Percentiles rank a stretch among this genome's conserved stretches.
Evolutionary conservation across 495 filamentous ascomycete genomes (phyloP).

Genomic region (Xylaria longipes): DNA sequence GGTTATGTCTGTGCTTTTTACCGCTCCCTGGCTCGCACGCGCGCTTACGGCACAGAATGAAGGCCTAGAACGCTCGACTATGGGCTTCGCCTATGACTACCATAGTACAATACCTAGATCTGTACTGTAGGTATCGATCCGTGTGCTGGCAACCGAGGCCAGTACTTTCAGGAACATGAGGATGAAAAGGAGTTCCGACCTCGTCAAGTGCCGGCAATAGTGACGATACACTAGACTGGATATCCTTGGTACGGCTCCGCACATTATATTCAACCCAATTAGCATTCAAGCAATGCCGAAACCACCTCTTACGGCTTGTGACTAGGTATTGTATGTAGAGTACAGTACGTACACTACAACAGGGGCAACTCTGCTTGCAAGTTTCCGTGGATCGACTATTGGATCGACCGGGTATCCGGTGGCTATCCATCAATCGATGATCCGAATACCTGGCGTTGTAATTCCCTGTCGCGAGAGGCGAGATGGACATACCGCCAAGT

Average conservation of each 20-base stretch:
- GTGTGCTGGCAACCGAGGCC: not conserved
- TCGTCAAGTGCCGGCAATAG: not conserved
- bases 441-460: constrained; percentile 9
- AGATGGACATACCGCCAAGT: constrained; percentile 11
- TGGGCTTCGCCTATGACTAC: not conserved
- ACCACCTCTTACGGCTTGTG: not conserved
- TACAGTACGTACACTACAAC: not conserved
- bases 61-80: not conserved
- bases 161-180: not conserved
- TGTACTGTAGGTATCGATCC: too few relatives aligned
- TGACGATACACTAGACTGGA: not conserved
- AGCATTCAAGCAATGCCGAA: not conserved
- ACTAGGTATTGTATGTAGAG: not conserved
- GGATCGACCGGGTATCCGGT: not conserved
- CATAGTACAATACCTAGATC: too few relatives aligned
- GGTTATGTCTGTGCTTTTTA: constrained; percentile 6
- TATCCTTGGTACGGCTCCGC: constrained; percentile 11
- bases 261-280: not conserved
- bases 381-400: constrained; percentile 3
- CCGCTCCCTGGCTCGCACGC: not conserved
- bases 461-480: not conserved
- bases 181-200: not conserved
- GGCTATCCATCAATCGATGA: not conserved
- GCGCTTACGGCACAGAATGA: not conserved
- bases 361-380: not conserved